Base-by-base conservation (phyloP, 768 basidiomycete genomes). In the Pleurotus ostreatus region DNA sequence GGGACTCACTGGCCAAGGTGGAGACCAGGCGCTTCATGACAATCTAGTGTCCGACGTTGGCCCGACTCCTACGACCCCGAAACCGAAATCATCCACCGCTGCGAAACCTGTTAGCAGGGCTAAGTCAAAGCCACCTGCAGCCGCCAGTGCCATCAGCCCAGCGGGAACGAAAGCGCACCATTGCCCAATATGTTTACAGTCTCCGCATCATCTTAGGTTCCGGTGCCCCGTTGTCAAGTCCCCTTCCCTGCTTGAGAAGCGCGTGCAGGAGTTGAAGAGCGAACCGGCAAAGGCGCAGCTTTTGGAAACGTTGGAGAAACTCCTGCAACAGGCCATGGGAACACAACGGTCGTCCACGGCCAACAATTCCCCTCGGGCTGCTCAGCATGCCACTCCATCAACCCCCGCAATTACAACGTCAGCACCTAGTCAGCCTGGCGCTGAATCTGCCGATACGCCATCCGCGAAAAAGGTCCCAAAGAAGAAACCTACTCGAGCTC, bases 151-250 rank as follows among this genome's bases (percentile, higher is more conserved):
- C 9, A 23, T 48, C 16, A 52, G 56, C 1, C 39, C 49, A 20
- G 9, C 12, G 7, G n/a, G 34, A 16, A 46, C 54, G 26, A 38
- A 45, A 9, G 13, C n/a, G 30, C 4, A 34, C 30, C 3, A 30
- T 7, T 81, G 84, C 58, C 77, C 76, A 40, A 67, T 82, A 18
- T 86, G 84, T 65, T 66, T 69, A 16, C 65, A 65, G 45, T 59
- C 60, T 3, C 76, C 79, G 5, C 69, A 71, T 39, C 85, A 86
- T 59, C 67, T 73, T 52, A 77, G 75, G n/a, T 71, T 72, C 49
- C 65, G 65, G 44, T 86, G 85, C 63, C 80, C 80, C 4, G 64
- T 76, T 20, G 30, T 34, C 30, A 34, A 4, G 11, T 9, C 30
- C 30, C 30, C 30, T 34, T 34, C 30, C 11, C 11, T 11, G 11